Evolutionary conservation across 805 yeast species (phyloP).

Genomic region (Lachancea thermotolerans): DNA sequence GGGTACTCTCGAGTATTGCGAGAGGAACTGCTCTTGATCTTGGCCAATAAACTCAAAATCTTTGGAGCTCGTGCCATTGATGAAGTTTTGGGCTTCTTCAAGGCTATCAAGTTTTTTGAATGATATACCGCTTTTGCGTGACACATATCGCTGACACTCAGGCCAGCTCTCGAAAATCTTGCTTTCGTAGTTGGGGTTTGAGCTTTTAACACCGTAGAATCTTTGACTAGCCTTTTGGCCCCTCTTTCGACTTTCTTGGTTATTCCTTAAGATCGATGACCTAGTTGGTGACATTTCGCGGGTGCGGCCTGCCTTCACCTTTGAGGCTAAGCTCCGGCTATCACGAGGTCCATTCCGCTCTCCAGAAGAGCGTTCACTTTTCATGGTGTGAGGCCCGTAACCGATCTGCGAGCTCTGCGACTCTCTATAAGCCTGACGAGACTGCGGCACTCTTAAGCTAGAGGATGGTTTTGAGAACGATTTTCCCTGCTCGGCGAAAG

Average conservation of each 20-base stretch:
- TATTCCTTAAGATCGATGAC: too few species aligned
- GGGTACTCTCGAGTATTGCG: slow-evolving; percentile 6
- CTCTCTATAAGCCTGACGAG: too few species aligned
- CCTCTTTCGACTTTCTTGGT: too few species aligned
- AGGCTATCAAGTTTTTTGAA: slow-evolving; percentile 37
- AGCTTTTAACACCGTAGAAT: slow-evolving; percentile 33
- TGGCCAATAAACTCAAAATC: slow-evolving; percentile 21
- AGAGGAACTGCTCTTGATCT: slow-evolving; percentile 11
- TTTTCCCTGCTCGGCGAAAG: slow-evolving; percentile 22
- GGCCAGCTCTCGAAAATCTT: slow-evolving; percentile 29
- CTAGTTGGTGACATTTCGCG: neutral
- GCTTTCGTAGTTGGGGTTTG: slow-evolving; percentile 20
- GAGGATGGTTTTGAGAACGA: too few species aligned
- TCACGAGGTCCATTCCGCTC: too few species aligned
- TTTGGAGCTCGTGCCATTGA: slow-evolving; percentile 13
- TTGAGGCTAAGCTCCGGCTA: too few species aligned
- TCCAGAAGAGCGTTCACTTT: too few species aligned
- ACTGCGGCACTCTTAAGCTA: too few species aligned
- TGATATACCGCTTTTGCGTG: slow-evolving; percentile 34
- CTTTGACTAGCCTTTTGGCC: neutral
- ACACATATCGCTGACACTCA: slow-evolving; percentile 28
- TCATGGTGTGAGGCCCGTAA: too few species aligned
- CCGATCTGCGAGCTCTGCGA: too few species aligned
- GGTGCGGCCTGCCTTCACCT: neutral
- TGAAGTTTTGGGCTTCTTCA: slow-evolving; percentile 32